Base-by-base conservation (phyloP, 169 alveolate species). In the Cyclospora cayetanensis region DNA sequence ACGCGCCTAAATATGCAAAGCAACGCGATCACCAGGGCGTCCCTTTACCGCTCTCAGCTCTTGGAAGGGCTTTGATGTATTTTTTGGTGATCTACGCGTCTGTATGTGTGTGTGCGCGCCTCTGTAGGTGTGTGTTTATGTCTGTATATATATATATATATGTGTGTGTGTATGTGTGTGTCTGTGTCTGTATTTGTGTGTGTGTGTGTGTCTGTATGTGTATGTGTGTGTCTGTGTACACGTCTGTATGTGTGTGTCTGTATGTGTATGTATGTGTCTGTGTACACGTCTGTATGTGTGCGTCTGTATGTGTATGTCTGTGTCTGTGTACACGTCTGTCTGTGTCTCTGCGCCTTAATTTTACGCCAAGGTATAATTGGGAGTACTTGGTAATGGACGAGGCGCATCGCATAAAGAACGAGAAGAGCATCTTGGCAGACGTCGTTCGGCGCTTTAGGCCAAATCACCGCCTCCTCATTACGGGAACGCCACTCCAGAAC, bases 401-500 rank as follows among this genome's bases (percentile, higher is more conserved):
- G 96, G 99, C 99, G 35, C 99, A 99, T 91, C 98, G 99, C 53
- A 99, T 99, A 70, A 99, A 99, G 95, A 99, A 99, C 92, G 99
- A 98, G 93, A 92, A 97, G 97, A 94, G 98, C 94, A 96, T 98
- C 97, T 96, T 99, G 97, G 77, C 94, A 94, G 84, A 50, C 93
- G 93, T 96, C 90, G 96, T 96, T 92, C 91, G 97, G 94, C 65
- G 97, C 43, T 91, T 99, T 90, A 95, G 97, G 86, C 96, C 99
- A 31, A 98, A 99, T 91, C 97, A 98, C 91, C 95, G 99, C 92
- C 95, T 99, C 83, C 93, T 99, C 77, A 95, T 99, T 41, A 98
- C 99, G 35, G 99, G 99, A 9, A 99, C 99, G 18, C 99, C 99
- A 29, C 97, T 99, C 76, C 98, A 99, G 96, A 99, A 99, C 95